Evolutionary conservation across 306 rosid species (phyloP).

Genomic region (Adenanthera pavonina): DNA sequence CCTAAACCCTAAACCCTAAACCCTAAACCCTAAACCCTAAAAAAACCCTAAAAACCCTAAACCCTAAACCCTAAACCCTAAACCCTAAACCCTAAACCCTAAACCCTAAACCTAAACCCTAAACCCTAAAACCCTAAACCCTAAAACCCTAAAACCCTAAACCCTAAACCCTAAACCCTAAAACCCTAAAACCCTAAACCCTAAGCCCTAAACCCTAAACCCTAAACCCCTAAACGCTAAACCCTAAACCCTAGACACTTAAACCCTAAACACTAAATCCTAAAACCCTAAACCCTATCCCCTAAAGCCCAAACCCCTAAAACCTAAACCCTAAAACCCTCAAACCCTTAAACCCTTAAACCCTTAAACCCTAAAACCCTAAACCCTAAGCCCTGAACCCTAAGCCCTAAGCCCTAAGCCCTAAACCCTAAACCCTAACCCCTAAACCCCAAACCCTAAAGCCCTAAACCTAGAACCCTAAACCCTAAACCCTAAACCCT

Average conservation of each 20-base stretch:
- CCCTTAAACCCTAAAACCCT: conserved; percentile 19
- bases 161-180: conserved; percentile 34
- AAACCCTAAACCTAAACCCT: conserved; percentile 38
- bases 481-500: conserved; percentile 3
- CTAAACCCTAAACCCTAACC: background rate
- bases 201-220: conserved; percentile 42
- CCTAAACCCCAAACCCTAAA: conserved; percentile 2
- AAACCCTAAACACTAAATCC: conserved; percentile 28
- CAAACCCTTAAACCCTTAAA: conserved; percentile 41
- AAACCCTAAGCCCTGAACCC: conserved; percentile 37
- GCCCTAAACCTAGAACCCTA: conserved; percentile 4
- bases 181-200: conserved; percentile 36
- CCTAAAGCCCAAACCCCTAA: conserved; percentile 41
- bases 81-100: conserved; percentile 39
- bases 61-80: background rate
- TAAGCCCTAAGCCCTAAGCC: conserved; percentile 26
- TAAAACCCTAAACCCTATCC: conserved; percentile 30
- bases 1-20: conserved; percentile 24
- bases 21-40: conserved; percentile 40
- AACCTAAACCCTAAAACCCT: conserved; percentile 42
- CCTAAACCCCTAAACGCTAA: conserved; percentile 33
- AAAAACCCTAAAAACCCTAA: conserved; percentile 13
- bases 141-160: conserved; percentile 35
- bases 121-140: conserved; percentile 34
- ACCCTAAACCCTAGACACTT: conserved; percentile 9